Evolutionary conservation across 2,329 filamentous ascomycete genomes (phyloP).

Genomic region (Fusarium xyrophilum): DNA sequence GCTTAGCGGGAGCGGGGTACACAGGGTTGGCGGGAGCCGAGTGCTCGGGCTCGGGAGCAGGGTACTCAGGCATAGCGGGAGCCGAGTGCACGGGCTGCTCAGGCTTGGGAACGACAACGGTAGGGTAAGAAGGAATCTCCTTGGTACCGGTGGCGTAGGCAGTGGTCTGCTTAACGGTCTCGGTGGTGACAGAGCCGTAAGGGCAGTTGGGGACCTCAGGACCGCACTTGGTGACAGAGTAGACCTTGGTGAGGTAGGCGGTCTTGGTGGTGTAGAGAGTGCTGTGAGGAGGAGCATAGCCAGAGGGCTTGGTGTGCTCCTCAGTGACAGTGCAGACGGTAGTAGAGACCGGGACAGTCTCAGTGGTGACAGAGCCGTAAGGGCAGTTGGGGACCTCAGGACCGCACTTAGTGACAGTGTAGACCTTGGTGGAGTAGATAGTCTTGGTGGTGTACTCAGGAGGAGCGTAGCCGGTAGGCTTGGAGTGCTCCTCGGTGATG

Average conservation of each 20-base stretch:
- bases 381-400: conserved; percentile 42
- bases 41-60: conserved; percentile 20
- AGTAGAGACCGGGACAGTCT: conserved; percentile 5
- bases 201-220: conserved; percentile 44
- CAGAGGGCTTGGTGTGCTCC: conserved; percentile 28
- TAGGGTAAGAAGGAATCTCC: conserved; percentile 33
- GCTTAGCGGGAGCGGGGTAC: too few species aligned
- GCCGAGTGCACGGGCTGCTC: conserved; percentile 1
- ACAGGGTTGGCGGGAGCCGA: conserved; percentile 12
- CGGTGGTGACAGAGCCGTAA: conserved; percentile 43
- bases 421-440: conserved; percentile 43
- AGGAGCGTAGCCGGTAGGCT: conserved; percentile 27
- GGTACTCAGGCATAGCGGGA: conserved; percentile 11
- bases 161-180: conserved; percentile 19
- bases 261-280: conserved; percentile 45
- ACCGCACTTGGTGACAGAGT: conserved; percentile 45
- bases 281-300: conserved; percentile 25
- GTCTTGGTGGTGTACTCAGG: conserved; percentile 46
- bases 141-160: conserved; percentile 23
- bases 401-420: conserved; percentile 45
- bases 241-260: conserved; percentile 44
- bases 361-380: conserved; percentile 41
- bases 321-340: conserved; percentile 14
- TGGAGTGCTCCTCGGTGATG: conserved; percentile 24
- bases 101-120: conserved; percentile 23